phyloP scores from a whole-genome alignment of 345 rosid species.

The Cardamine resedifolia region DNA sequence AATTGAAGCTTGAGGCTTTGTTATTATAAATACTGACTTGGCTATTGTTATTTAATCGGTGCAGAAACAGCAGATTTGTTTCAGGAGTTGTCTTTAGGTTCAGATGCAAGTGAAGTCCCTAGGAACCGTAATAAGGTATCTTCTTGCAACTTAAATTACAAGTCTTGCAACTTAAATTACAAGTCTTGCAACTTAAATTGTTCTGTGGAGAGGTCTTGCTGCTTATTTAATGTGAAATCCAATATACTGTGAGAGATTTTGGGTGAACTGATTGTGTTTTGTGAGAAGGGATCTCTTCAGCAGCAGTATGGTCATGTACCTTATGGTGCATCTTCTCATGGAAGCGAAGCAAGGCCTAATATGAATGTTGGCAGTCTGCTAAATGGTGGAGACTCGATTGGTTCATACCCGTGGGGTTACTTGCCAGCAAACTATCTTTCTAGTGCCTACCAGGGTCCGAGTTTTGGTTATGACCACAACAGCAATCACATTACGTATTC shows the following conservation, averaged over 20 bases:
- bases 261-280: constrained; percentile 43
- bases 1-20: constrained; percentile 14
- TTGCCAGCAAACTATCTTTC: constrained; percentile 35
- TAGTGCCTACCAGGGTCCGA: constrained; percentile 45
- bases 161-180: neutral
- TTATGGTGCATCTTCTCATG: constrained; percentile 45
- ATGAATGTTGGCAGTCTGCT: constrained; percentile 26
- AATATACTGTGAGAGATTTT: neutral
- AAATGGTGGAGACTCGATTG: constrained; percentile 38
- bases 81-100: constrained; percentile 56
- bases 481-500: constrained; percentile 36
- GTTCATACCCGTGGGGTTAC: constrained; percentile 49
- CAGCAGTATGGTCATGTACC: constrained; percentile 48
- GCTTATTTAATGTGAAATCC: neutral
- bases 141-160: neutral
- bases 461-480: constrained; percentile 50
- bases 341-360: constrained; percentile 27
- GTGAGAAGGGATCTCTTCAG: constrained; percentile 44
- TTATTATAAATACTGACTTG: constrained; percentile 3
- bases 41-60: constrained; percentile 7
- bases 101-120: constrained; percentile 46
- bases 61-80: constrained; percentile 62
- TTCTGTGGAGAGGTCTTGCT: neutral
- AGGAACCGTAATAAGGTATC: constrained; percentile 49
- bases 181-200: neutral